Base-by-base conservation (phyloP, 129 eudicot genomes). In the Ambrosia trifida region DNA sequence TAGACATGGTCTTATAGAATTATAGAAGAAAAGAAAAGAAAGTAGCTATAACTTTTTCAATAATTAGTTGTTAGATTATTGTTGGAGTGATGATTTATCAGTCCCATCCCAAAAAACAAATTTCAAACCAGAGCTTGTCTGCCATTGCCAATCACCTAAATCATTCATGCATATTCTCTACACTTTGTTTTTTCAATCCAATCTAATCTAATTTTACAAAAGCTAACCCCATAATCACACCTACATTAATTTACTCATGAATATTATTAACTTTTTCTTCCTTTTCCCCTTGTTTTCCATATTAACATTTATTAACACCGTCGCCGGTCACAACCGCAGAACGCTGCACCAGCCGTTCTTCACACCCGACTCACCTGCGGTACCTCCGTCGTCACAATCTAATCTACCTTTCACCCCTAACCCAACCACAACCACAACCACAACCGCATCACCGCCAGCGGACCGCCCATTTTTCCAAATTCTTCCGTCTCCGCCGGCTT, bases 331-430 rank as follows among this genome's bases (percentile, higher is more conserved):
- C 28, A 24, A 24, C 80, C 69, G 19, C 33, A 75, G 18, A 28
- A 24, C 59, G 73, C 89, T 90, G 72, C 97, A 90, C 69, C 89
- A 90, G 7, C 91, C 97, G 30, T 85, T 87, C 74, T 82, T 83
- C 78, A 83, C 95, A 0, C 71, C 62, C 11, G 87, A 83, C 69
- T 73, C 90, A 11, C 81, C 81, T 1, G 16, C 56, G 2, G 81
- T 45, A 18, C 77, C 77, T 11, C 77, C 59, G 13, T 11, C 79
- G 13, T n/a, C 69, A 0, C 9, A 68, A 1, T 61, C 81, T 2
- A 11, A 69, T 30, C 64, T 69, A 20, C 76, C 81, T 0, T 77
- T 77, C 12, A 52, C 89, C 9, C 83, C 96, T 16, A 52, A 79
- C 72, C 70, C 89, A 38, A 38, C 79, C 38, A n/a, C 82, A 43